Percentiles rank a stretch among this genome's conserved stretches.
Evolutionary conservation across 2,329 filamentous ascomycete genomes (phyloP).

Genomic region (Ceratocystis colombiana): DNA sequence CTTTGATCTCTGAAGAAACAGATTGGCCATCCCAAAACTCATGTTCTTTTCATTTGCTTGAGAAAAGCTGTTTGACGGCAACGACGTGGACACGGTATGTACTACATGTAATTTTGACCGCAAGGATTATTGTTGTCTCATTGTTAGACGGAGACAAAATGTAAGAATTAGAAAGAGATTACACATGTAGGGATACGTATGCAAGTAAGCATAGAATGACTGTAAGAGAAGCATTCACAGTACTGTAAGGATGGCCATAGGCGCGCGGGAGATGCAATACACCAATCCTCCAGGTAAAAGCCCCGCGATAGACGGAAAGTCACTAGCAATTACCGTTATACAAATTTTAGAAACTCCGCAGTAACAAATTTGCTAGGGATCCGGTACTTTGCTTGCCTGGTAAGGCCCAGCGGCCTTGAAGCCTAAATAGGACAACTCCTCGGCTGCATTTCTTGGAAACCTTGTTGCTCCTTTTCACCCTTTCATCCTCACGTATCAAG

Average conservation of each 20-base stretch:
- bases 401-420: neutral
- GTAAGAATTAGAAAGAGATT: no score
- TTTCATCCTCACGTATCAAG: neutral
- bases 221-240: no score
- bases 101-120: no score
- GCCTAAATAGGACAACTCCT: neutral
- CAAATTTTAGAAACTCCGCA: neutral
- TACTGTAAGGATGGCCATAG: neutral
- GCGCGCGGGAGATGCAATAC: neutral
- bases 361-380: neutral
- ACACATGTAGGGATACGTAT: no score
- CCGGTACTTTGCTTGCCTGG: neutral
- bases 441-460: neutral
- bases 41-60: neutral
- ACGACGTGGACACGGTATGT: no score
- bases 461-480: neutral
- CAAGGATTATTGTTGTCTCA: no score
- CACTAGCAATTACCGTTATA: no score
- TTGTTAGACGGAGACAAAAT: no score
- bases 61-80: neutral
- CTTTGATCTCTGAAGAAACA: constrained; percentile 1
- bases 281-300: no score
- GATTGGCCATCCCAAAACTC: neutral
- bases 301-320: no score
- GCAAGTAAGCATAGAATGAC: no score